Evolutionary conservation across 371 early-diverging fungal genomes (phyloP), one percentile per base, ranked within the genome.

Genomic region (Apophysomyces trapeziformis): DNA sequence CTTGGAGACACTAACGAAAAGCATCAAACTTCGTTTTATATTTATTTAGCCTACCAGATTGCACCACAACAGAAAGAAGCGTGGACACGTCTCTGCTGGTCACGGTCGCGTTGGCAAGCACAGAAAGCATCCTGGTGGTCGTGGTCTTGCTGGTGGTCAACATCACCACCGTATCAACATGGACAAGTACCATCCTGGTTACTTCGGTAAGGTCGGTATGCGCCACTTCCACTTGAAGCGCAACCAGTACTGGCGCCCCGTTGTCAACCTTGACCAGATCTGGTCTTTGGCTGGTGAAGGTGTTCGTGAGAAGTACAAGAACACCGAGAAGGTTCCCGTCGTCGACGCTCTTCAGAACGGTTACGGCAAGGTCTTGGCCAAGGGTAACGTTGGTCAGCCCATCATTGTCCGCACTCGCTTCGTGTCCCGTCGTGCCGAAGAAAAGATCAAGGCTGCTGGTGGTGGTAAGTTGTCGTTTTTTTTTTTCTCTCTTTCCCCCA

Each of bases 121-220:
- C 94, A 92, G 99, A 80, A 99, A 99, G 92, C 99, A 99, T 85
- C 97, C 99, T 77, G 99, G 99, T 83, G 99, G 99, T 93, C 93
- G 99, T 84, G 99, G 99, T 96, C 89, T 95, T 81, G 99, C 99
- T 87, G 99, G 99, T 94, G 99, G 99, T 90, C 91, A 94, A 83
- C 98, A 98, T 87, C 99, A 99, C 85, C 98, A 99, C 93, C 94
- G 99, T 75, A 99, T 96, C 88, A 96, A 96, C 90, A 96, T 99
- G 93, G 97, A 98, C 87, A 98, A 94, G 93, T 99, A 95, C 94
- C 99, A 99, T 89, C 99, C 99, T 74, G 99, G 99, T 85, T 98
- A 97, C 95, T 99, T 98, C 80, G 99, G 99, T 87, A 99, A 99
- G 89, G 97, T 98, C 85, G 99, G 99, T 93, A 97, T 97, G 98